Base-by-base conservation (phyloP, 1,284 basidiomycete genomes). In the Ustilago loliicola region DNA sequence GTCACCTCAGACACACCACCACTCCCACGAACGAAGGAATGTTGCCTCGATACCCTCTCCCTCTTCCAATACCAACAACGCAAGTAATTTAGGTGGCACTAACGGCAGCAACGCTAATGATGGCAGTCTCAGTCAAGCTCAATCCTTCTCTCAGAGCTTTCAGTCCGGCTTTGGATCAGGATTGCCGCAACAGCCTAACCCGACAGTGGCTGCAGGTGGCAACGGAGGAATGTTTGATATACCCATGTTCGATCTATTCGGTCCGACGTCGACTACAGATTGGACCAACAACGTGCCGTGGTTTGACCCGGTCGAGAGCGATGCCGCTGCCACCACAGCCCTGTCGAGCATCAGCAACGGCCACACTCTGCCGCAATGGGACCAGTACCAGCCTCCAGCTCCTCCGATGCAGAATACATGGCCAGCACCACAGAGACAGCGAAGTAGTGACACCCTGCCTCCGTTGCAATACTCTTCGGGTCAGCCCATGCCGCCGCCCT, bases 281-380 rank as follows among this genome's bases (percentile, higher is more conserved):
- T 77, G 74, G 74, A 62, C 69, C n/a, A 66, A 77, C 58, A 68
- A 68, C 8, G 74, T 69, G 59, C 74, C 74, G 6, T 77, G 74
- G 74, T 77, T 77, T 52, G 69, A 77, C 38, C 69, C 65, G 7
- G 34, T 77, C 17, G 70, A 72, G 17, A 58, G 48, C 19, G 50
- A 48, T 15, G 36, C 25, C 17, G 36, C 61, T 1, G 54, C 47
- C 23, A 30, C 25, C 15, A 8, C 30, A 25, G 45, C 54, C 4
- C 54, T 66, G n/a, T 45, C 69, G 5, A 65, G 59, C 51, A 23
- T 72, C 11, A 36, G 32, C 27, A 51, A 66, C n/a, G 69, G 57
- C 6, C 34, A 66, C 5, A n/a, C 30, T 3, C 23, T 52, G 13
- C 32, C 65, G 3, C 70, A 63, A 10, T 66, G 64, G 64, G 47